Evolutionary conservation across 2,329 filamentous ascomycete species (phyloP), one percentile per base, ranked within the genome.

Genomic region (Clonostachys byssicola): DNA sequence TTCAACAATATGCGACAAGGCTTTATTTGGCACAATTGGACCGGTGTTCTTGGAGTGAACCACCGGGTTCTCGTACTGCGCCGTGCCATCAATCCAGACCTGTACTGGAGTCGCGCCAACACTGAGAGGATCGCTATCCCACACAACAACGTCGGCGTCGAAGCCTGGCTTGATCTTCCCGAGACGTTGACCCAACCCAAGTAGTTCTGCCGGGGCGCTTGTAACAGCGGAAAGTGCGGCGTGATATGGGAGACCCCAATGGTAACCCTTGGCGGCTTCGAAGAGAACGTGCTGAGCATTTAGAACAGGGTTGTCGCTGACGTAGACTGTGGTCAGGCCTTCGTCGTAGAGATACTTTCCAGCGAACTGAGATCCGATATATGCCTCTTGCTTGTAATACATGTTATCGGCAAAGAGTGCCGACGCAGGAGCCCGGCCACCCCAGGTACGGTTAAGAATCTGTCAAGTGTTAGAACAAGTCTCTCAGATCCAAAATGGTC

Each of bases 321-420:
- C 83, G 52, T 85, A 87, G 18, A 86, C 77, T 2, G 82, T 75
- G 0, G 82, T 86, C 34, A 88, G 70, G 23, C 80, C 83, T 47
- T 78, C 73, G 18, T 87, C 83, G 53, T 81, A 81, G 0, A 88
- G 71, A 5, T 81, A 72, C 58, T 85, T 86, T 23, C 83, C 84
- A 2, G 84, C 83, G 49, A 78, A 78, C 59, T 86, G 81, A 12
- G 81, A 85, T 1, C 76, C 84, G 5, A 78, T 68, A 54, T 84
- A 86, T 0, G 83, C 69, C 64, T 88, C 85, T 2, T 77, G 72
- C 64, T 88, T 87, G 73, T 87, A 88, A 60, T 79, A 85, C 80
- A 86, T 86, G 59, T 83, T 86, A 57, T 88, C 83, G 10, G 85
- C 83, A 54, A 88, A 88, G 5, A 86, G 66, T n/a, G 78, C 84